Evolutionary conservation across 176 grass and related monocot genomes (phyloP), one percentile per base, ranked within the genome.

Genomic region (Eleusine indica): DNA sequence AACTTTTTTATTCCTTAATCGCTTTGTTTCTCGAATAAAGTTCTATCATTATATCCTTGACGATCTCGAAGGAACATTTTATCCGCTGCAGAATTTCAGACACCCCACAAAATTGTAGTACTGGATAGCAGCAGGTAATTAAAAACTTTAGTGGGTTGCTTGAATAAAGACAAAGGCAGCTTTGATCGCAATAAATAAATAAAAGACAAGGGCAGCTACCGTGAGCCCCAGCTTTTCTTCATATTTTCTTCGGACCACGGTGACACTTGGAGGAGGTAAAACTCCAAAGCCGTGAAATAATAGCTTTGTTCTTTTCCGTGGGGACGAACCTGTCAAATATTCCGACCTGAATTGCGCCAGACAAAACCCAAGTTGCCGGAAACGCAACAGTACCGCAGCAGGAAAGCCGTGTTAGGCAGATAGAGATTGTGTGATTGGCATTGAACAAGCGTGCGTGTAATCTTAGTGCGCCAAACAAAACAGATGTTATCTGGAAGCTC

Each of bases 311-410:
- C 67, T 82, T 82, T 32, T 71, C 79, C 37, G 6, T 43, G 13
- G 19, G 38, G n/a, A 44, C 56, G 57, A 46, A 77, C 42, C 37
- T 9, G 32, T 77, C 37, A 9, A 30, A 17, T 40, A 19, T 6
- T 57, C 30, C 32, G 4, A 11, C 28, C 49, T 39, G 21, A 11
- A 14, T 42, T 3, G 18, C 12, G 17, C 21, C 51, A 19, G 41
- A 60, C 79, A 58, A 60, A 60, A 58, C n/a, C 66, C 66, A 57
- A 70, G 67, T 44, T 60, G 66, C 52, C 38, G 28, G 63, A 71
- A 77, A 71, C 66, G 75, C 74, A 39, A 78, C 52, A 18, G 65
- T 30, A n/a, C 65, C 5, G 63, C 73, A 21, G 62, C 32, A 47
- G 64, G 44, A 42, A 84, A 43, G 42, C 29, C 43, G 18, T 22